Evolutionary conservation across 2,329 filamentous ascomycete genomes (phyloP).

Genomic region (Penicillium occitanis): DNA sequence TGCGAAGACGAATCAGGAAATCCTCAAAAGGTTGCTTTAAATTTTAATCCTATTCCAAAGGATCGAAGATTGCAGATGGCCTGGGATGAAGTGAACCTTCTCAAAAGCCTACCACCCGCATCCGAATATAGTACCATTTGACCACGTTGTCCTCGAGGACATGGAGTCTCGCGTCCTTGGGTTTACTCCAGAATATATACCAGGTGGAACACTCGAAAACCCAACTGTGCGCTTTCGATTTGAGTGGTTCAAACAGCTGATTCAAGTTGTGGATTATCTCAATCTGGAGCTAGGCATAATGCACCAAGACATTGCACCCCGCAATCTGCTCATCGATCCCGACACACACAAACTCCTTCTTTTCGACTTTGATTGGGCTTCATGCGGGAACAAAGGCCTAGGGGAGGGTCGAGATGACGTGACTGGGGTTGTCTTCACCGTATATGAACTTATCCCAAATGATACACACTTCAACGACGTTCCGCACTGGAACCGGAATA

Average conservation of each 20-base stretch:
- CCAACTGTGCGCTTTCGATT: conserved; percentile 26
- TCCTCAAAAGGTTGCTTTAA: conserved; percentile 25
- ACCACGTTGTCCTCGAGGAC: conserved; percentile 30
- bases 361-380: conserved; percentile 30
- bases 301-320: conserved; percentile 35
- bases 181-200: conserved; percentile 31
- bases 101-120: conserved; percentile 29
- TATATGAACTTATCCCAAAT: conserved; percentile 32
- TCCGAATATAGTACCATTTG: conserved; percentile 32
- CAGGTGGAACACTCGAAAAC: conserved; percentile 30
- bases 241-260: conserved; percentile 30
- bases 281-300: conserved; percentile 29
- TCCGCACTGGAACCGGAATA: conserved; percentile 28
- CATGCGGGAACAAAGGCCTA: conserved; percentile 24
- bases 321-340: conserved; percentile 33
- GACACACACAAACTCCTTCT: conserved; percentile 26
- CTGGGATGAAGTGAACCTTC: conserved; percentile 32
- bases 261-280: conserved; percentile 27
- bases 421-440: conserved; percentile 27
- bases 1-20: conserved; percentile 24
- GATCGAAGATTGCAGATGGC: conserved; percentile 23
- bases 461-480: conserved; percentile 28
- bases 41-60: conserved; percentile 25
- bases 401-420: conserved; percentile 28
- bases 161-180: conserved; percentile 30